Percentiles rank a stretch among this genome's conserved stretches.
Evolutionary conservation across 2,329 filamentous ascomycete species (phyloP).

Genomic region (Colletotrichum liaoningense): DNA sequence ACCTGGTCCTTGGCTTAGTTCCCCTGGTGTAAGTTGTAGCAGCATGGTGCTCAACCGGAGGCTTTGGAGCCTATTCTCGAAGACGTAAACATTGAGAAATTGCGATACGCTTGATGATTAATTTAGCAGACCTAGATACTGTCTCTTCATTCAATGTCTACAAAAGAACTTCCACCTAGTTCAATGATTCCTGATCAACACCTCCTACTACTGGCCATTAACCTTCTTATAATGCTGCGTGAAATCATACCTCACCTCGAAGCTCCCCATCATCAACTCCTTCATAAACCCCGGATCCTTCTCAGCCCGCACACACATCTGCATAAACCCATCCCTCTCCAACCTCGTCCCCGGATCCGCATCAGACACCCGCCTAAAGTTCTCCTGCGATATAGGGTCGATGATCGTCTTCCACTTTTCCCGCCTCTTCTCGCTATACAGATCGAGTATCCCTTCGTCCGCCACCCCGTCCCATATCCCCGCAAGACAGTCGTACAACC

Average conservation of each 20-base stretch:
- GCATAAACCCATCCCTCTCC: conserved; percentile 47
- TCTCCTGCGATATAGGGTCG: conserved; percentile 55
- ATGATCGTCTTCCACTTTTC: conserved; percentile 58
- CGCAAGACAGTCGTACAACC: conserved; percentile 68
- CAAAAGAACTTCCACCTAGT: too few species aligned
- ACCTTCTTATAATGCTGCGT: conserved; percentile 54
- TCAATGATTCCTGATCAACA: too few species aligned
- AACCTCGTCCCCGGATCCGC: conserved; percentile 50
- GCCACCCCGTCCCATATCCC: conserved; percentile 57
- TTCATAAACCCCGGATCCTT: conserved; percentile 46
- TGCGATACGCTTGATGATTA: fast-evolving
- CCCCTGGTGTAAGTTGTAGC: not conserved
- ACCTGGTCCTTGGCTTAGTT: not conserved
- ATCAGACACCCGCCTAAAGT: conserved; percentile 56
- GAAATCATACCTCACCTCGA: conserved; percentile 56
- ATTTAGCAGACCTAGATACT: not conserved
- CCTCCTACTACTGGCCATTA: too few species aligned
- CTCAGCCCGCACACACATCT: conserved; percentile 49
- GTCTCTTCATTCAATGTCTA: too few species aligned
- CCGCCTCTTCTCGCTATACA: conserved; percentile 58
- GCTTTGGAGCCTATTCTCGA: too few species aligned
- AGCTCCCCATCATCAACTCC: conserved; percentile 48
- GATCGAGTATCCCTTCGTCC: conserved; percentile 55
- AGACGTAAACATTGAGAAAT: too few species aligned
- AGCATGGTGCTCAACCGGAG: not conserved